Conservation (phyloP, 2,329 filamentous ascomycete species). For the Fusarium staphyleae region DNA sequence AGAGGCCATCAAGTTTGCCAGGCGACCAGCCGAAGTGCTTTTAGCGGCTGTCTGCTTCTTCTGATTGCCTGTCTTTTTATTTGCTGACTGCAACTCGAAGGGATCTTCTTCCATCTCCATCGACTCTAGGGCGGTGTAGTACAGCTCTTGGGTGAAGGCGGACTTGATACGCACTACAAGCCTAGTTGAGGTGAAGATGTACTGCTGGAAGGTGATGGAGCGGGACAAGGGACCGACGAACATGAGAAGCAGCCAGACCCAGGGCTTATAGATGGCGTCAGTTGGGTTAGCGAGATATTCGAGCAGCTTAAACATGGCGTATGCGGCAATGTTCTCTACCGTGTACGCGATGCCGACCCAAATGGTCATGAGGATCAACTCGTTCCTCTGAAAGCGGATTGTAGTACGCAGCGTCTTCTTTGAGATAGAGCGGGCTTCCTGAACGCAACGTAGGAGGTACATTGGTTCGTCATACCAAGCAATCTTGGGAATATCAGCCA, state of each 20-base stretch:
- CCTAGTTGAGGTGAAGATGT: slow-evolving; percentile 64
- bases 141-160: slow-evolving; percentile 65
- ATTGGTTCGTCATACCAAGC: slow-evolving; percentile 64
- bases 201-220: slow-evolving; percentile 62
- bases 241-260: slow-evolving; percentile 61
- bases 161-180: slow-evolving; percentile 63
- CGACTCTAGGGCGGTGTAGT: slow-evolving; percentile 61
- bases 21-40: slow-evolving; percentile 56
- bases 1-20: slow-evolving; percentile 65
- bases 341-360: slow-evolving; percentile 49
- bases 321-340: slow-evolving; percentile 60
- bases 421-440: slow-evolving; percentile 52
- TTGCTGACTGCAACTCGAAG: slow-evolving; percentile 45
- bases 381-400: slow-evolving; percentile 51
- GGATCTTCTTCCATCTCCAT: slow-evolving; percentile 65
- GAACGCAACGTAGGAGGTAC: slow-evolving; percentile 54
- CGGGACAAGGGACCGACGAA: slow-evolving; percentile 58
- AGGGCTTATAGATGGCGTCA: slow-evolving; percentile 55
- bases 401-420: slow-evolving; percentile 56
- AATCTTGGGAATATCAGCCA: slow-evolving; percentile 56
- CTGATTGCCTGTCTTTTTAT: slow-evolving; percentile 38
- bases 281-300: slow-evolving; percentile 57
- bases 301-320: slow-evolving; percentile 61
- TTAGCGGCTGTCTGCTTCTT: slow-evolving; percentile 42
- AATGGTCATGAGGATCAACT: slow-evolving; percentile 55